Evolutionary conservation across 768 basidiomycete species (phyloP).

Genomic region (Tubosaeta brunneosetosa): DNA sequence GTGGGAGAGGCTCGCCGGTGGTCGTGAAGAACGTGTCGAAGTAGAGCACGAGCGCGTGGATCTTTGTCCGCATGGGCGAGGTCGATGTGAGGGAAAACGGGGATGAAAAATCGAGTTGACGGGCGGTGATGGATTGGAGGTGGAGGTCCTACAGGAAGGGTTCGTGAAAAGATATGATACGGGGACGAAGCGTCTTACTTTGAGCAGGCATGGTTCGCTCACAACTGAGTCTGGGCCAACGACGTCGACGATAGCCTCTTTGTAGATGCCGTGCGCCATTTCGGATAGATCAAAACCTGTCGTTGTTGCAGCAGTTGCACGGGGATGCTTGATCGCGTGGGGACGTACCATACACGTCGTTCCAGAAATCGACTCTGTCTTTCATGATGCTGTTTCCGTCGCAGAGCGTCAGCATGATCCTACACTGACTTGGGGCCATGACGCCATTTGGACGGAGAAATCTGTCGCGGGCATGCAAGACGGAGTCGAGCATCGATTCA

Average conservation of each 20-base stretch:
- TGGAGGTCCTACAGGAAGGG: conserved; percentile 61
- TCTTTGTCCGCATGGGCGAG: conserved; percentile 53
- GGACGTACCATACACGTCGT: conserved; percentile 77
- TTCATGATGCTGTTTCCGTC: conserved; percentile 71
- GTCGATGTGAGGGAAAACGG: conserved; percentile 70
- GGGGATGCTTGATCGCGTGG: background rate
- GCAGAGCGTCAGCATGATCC: conserved; percentile 80
- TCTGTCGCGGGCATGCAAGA: conserved; percentile 80
- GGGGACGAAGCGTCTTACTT: conserved; percentile 42
- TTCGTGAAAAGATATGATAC: too few relatives aligned
- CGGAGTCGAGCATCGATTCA: conserved; percentile 97
- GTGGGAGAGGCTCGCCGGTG: conserved; percentile 48
- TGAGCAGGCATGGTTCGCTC: conserved; percentile 59
- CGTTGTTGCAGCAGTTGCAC: background rate
- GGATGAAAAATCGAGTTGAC: conserved; percentile 76
- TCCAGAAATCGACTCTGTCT: conserved; percentile 87
- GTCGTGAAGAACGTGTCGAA: conserved; percentile 92
- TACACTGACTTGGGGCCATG: conserved; percentile 88
- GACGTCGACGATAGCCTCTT: conserved; percentile 83
- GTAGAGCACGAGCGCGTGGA: conserved; percentile 81
- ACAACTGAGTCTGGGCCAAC: conserved; percentile 61
- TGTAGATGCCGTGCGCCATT: conserved; percentile 72
- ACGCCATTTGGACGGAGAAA: conserved; percentile 71
- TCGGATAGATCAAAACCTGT: conserved; percentile 83
- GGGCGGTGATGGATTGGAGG: conserved; percentile 55